Evolutionary conservation across 805 yeast species (phyloP).

Genomic region (Pichia manshurica): DNA sequence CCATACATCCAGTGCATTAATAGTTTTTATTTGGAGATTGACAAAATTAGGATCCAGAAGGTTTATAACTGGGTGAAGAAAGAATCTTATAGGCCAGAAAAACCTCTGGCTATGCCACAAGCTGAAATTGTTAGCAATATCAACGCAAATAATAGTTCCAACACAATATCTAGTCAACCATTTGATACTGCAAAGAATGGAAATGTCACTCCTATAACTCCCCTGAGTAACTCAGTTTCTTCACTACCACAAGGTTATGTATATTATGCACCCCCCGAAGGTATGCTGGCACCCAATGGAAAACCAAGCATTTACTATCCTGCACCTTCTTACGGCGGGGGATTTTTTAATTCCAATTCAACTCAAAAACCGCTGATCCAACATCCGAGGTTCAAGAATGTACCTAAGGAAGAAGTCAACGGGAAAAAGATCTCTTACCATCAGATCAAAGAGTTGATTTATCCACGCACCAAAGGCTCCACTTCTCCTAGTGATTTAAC

Average conservation of each 20-base stretch:
- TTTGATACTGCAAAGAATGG: background rate
- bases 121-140: background rate
- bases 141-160: background rate
- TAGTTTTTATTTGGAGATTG: slow-evolving; percentile 21
- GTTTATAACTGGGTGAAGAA: slow-evolving; percentile 21
- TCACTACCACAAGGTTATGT: slow-evolving; percentile 3
- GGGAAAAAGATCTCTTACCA: slow-evolving; percentile 12
- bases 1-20: slow-evolving; percentile 23
- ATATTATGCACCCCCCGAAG: slow-evolving; percentile 1
- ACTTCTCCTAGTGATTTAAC: slow-evolving; percentile 13
- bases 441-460: slow-evolving; percentile 15
- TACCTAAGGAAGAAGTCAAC: slow-evolving; percentile 10
- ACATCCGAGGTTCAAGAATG: slow-evolving; percentile 15
- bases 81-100: background rate
- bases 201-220: slow-evolving; percentile 2
- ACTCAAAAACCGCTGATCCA: background rate
- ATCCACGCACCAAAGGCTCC: slow-evolving; percentile 12
- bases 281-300: slow-evolving; percentile 1
- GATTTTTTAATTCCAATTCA: background rate
- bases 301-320: background rate
- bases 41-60: slow-evolving; percentile 12
- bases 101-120: background rate
- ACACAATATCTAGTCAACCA: background rate
- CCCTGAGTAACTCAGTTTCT: slow-evolving; percentile 6
- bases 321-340: background rate